phyloP scores from a whole-genome alignment of 2,329 filamentous ascomycete species.

The Periconia macrospinosa region DNA sequence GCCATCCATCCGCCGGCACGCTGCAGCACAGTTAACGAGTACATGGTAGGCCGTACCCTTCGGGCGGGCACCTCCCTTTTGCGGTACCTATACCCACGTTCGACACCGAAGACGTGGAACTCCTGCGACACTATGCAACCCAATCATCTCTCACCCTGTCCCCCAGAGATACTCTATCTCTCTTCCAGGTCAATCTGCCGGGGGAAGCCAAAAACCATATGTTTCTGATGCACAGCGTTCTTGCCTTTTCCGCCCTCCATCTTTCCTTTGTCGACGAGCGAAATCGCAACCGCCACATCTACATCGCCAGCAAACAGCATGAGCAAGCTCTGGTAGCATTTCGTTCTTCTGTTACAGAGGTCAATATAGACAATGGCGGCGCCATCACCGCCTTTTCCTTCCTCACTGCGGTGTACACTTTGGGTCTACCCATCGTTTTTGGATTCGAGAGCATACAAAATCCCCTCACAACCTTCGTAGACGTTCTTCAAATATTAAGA shows the following conservation, averaged over 20 bases:
- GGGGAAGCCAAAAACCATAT: constrained; percentile 20
- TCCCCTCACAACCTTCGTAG: constrained; percentile 9
- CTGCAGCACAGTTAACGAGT: background rate
- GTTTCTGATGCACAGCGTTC: constrained; percentile 26
- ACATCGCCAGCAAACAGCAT: constrained; percentile 20
- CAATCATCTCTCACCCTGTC: constrained; percentile 15
- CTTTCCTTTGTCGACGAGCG: constrained; percentile 10
- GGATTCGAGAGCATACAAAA: constrained; percentile 7
- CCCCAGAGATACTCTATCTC: constrained; percentile 5
- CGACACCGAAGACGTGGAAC: constrained; percentile 12
- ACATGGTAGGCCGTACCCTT: background rate
- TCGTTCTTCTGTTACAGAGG: constrained; percentile 12
- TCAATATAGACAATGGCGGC: constrained; percentile 11
- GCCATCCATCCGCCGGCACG: background rate
- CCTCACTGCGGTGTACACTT: constrained; percentile 13
- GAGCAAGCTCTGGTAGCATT: constrained; percentile 16
- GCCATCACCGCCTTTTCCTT: constrained; percentile 17
- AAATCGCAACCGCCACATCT: constrained; percentile 11
- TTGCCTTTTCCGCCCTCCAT: constrained; percentile 26
- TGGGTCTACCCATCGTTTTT: constrained; percentile 13
- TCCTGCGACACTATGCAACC: constrained; percentile 19
- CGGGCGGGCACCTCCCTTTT: constrained; percentile 4
- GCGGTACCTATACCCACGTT: constrained; percentile 10
- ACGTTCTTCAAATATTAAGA: constrained; percentile 13
- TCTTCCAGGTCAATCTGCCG: constrained; percentile 24